Conservation (phyloP, 495 filamentous ascomycete species). For the Echria macrotheca region DNA sequence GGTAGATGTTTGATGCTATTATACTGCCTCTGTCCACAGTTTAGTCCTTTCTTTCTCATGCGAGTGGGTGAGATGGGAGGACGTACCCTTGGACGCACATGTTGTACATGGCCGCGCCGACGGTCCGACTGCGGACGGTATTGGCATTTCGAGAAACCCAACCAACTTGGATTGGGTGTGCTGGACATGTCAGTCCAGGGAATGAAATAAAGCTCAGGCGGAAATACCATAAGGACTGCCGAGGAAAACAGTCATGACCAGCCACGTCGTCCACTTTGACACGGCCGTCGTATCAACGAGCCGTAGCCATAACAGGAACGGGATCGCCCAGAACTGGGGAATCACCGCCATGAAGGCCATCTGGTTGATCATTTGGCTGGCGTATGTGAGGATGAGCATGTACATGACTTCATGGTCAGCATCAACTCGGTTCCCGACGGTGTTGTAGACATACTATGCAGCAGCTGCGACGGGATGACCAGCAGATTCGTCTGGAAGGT, state of each 20-base stretch:
- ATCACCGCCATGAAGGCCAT: conserved; percentile 15
- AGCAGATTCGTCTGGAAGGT: conserved; percentile 63
- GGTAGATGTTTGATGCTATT: conserved; percentile 39
- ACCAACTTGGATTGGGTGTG: conserved; percentile 38
- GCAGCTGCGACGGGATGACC: conserved; percentile 33
- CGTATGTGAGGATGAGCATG: conserved; percentile 42
- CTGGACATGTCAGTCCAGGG: conserved; percentile 12
- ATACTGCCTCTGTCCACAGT: conserved; percentile 41
- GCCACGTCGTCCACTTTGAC: conserved; percentile 49
- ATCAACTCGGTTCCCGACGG: no score
- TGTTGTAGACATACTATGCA: conserved; percentile 16
- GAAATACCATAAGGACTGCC: conserved; percentile 51
- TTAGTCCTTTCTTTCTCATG: background rate
- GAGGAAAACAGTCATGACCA: conserved; percentile 52
- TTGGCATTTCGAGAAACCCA: conserved; percentile 44
- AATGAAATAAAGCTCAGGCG: background rate
- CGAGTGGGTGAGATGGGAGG: background rate
- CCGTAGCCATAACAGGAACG: conserved; percentile 48
- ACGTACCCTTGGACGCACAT: conserved; percentile 39
- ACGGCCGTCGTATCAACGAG: conserved; percentile 35
- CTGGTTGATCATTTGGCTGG: conserved; percentile 39
- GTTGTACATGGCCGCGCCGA: conserved; percentile 61
- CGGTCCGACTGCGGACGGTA: conserved; percentile 57
- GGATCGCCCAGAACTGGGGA: conserved; percentile 34
- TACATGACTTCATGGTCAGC: conserved; percentile 43